Evolutionary conservation across 306 rosid genomes (phyloP).

Genomic region (Nissolia schottii): DNA sequence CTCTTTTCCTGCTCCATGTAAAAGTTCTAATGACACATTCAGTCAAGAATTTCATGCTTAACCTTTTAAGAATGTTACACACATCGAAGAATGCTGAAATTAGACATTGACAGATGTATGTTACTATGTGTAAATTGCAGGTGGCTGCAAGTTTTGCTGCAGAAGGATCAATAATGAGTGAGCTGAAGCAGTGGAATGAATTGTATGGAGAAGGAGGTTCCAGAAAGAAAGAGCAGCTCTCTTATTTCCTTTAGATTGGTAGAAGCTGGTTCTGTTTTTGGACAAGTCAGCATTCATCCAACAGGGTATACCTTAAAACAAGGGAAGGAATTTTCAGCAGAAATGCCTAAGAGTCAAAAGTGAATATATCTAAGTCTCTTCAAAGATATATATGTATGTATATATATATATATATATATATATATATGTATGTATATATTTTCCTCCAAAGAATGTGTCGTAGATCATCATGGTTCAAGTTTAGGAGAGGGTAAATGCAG

Average conservation of each 20-base stretch:
- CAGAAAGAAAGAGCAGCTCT: slow-evolving; percentile 70
- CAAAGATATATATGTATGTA: slow-evolving; percentile 8
- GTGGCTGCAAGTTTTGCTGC: slow-evolving; percentile 71
- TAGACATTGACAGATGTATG: not conserved
- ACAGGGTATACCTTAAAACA: not conserved
- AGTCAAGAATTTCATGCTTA: not conserved
- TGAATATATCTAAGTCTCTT: not conserved
- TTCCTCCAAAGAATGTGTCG: not conserved
- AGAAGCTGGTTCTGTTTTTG: not conserved
- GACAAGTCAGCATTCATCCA: not conserved
- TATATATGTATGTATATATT: too few relatives aligned
- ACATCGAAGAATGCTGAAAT: not conserved
- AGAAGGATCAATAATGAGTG: slow-evolving; percentile 67
- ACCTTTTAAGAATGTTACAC: not conserved
- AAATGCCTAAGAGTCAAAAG: not conserved
- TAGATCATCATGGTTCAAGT: slow-evolving; percentile 6
- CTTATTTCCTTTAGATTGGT: slow-evolving; percentile 57
- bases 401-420: too few relatives aligned
- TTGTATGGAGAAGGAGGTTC: slow-evolving; percentile 81
- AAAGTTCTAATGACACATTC: not conserved
- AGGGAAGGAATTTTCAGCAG: slow-evolving; percentile 14
- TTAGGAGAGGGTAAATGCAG: slow-evolving; percentile 29
- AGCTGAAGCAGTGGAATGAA: slow-evolving; percentile 80
- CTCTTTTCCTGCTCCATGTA: not conserved
- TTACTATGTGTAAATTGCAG: slow-evolving; percentile 32